Evolutionary conservation across 495 filamentous ascomycete species (phyloP).

Genomic region (Neurospora sp.): DNA sequence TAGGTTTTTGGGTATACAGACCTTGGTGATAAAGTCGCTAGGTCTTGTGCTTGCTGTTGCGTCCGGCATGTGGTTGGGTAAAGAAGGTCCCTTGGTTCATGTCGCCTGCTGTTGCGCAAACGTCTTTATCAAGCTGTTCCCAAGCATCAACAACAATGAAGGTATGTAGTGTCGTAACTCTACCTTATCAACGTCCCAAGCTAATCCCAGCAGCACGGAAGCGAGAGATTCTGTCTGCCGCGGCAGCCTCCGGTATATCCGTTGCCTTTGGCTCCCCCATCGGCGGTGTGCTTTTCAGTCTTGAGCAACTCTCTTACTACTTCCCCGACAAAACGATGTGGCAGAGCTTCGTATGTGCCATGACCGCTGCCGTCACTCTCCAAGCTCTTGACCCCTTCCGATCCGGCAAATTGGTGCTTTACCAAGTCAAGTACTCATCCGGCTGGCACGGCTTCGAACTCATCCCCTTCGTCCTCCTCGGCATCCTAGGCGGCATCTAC

Average conservation of each 20-base stretch:
- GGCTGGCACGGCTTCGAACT: conserved; percentile 95
- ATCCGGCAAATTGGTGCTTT: conserved; percentile 91
- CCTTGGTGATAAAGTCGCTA: conserved; percentile 80
- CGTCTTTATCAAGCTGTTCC: conserved; percentile 85
- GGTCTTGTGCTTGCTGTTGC: conserved; percentile 89
- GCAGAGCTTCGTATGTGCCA: conserved; percentile 98
- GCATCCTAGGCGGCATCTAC: conserved; percentile 84
- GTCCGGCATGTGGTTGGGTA: conserved; percentile 96
- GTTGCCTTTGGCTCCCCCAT: conserved; percentile 97
- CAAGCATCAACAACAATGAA: conserved; percentile 79
- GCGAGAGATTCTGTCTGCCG: conserved; percentile 89
- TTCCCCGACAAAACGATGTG: conserved; percentile 99
- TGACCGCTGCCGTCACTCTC: conserved; percentile 89
- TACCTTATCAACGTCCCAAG: neutral
- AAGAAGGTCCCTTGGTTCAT: conserved; percentile 94
- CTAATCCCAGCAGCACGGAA: conserved; percentile 58
- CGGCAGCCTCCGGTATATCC: conserved; percentile 88
- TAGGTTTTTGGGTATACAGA: conserved; percentile 89
- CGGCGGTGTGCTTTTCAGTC: conserved; percentile 82
- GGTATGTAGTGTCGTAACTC: conserved; percentile 36
- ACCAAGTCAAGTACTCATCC: conserved; percentile 88
- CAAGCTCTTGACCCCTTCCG: conserved; percentile 92
- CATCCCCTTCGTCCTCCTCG: conserved; percentile 77
- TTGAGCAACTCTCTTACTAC: conserved; percentile 97
- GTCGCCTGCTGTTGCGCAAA: conserved; percentile 97